Evolutionary conservation across 2,329 filamentous ascomycete genomes (phyloP), one percentile per base, ranked within the genome.

Genomic region (Bipolaris gigantea): DNA sequence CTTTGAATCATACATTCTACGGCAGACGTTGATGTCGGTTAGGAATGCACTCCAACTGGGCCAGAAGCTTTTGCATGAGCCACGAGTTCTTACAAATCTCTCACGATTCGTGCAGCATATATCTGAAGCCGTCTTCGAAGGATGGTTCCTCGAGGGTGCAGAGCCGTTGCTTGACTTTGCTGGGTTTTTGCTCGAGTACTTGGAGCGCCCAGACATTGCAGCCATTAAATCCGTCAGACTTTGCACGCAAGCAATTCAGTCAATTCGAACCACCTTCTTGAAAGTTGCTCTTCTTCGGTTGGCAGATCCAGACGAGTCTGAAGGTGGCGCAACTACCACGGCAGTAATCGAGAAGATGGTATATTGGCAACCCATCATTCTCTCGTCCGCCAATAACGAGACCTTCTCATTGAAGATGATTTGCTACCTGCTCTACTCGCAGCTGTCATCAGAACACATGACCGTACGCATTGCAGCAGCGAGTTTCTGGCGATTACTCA

Each of bases 351-450:
- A 90, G 55, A 93, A 92, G 69, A 85, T 99, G 65, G 85, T 90
- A 0, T 97, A 97, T 73, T 99, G 94, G 94, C 94, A 97, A 72
- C 92, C 90, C 18, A 89, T 96, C 16, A 85, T 99, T 15, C 79
- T 99, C 15, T 87, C 87, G 2, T 85, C 88, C 4, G 85, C 94
- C 15, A 88, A 89, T 3, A 81, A 84, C 6, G 91, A 96, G 40
- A 85, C 89, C n/a, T 87, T 90, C 9, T 89, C 90, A 67, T 83
- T 97, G 66, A 89, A 88, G 59, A 81, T 97, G 32, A 84, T 97
- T 38, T 97, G 92, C 80, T 97, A 96, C 67, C 85, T 97, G 56
- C 84, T 99, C 3, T 99, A 97, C 71, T 87, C 87, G 7, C 96
- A 95, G 71, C 80, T 97, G 33, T 85, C 94, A 7, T 91, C 91